A percentile compares a stretch with the other conserved stretches of the same genome.
Conservation (phyloP, 139 green algal genomes). For the Chlorella ohadii region DNA sequence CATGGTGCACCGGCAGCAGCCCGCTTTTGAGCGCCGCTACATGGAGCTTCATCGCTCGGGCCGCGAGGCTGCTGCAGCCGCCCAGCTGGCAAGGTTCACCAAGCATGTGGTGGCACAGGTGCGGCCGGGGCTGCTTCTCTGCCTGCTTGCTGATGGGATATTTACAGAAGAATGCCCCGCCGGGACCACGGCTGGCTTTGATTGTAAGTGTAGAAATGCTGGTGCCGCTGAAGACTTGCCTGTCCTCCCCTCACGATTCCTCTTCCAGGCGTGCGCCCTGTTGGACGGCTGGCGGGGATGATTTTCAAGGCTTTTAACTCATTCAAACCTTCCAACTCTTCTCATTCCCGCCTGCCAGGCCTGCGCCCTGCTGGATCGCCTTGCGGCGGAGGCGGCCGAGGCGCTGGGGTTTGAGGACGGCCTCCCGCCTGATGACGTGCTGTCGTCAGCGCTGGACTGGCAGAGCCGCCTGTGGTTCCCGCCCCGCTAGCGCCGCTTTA, state of each 20-base stretch:
- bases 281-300: too few relatives aligned
- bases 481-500: neutral
- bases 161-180: too few relatives aligned
- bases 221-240: too few relatives aligned
- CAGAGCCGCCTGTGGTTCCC: constrained; percentile 8
- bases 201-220: too few relatives aligned
- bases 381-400: neutral
- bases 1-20: neutral
- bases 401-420: neutral
- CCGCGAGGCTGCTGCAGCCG: neutral
- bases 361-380: neutral
- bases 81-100: neutral
- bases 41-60: neutral
- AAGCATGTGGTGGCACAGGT: neutral
- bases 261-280: too few relatives aligned
- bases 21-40: neutral
- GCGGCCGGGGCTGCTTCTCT: too few relatives aligned
- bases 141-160: too few relatives aligned
- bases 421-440: neutral
- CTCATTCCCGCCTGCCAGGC: too few relatives aligned
- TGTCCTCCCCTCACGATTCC: too few relatives aligned
- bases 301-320: too few relatives aligned
- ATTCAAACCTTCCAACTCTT: too few relatives aligned
- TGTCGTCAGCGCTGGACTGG: neutral
- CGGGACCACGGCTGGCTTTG: too few relatives aligned